phyloP scores from a whole-genome alignment of 176 grass and related monocot genomes.

The Rhipidocladum racemiflorum region DNA sequence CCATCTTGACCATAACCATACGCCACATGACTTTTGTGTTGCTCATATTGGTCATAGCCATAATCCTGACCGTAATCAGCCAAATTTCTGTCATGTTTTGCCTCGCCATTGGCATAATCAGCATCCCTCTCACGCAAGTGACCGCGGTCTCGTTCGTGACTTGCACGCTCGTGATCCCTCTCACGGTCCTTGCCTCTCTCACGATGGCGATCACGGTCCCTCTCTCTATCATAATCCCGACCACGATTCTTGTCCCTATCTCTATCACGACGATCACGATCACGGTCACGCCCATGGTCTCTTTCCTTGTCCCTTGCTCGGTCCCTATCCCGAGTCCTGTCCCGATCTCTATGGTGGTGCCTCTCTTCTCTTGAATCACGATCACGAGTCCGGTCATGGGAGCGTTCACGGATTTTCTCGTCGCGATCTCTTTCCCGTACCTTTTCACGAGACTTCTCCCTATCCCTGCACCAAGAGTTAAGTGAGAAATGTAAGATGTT shows the following conservation, averaged over 20 bases:
- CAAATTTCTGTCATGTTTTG: slow-evolving; percentile 58
- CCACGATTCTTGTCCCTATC: slow-evolving; percentile 67
- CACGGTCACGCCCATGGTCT: slow-evolving; percentile 63
- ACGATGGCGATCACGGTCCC: slow-evolving; percentile 53
- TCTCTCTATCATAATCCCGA: slow-evolving; percentile 56
- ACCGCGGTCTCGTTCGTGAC: slow-evolving; percentile 49
- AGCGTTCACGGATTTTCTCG: slow-evolving; percentile 51
- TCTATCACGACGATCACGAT: slow-evolving; percentile 46
- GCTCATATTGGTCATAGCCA: slow-evolving; percentile 50
- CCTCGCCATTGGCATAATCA: slow-evolving; percentile 48
- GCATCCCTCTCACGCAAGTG: slow-evolving; percentile 50
- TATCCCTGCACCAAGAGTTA: slow-evolving; percentile 36
- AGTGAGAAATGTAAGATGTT: not conserved
- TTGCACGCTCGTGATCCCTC: slow-evolving; percentile 50
- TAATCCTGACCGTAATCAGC: slow-evolving; percentile 47
- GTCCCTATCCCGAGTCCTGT: slow-evolving; percentile 54
- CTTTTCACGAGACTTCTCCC: slow-evolving; percentile 67
- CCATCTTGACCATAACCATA: slow-evolving; percentile 54
- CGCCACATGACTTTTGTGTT: slow-evolving; percentile 36
- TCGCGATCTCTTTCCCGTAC: slow-evolving; percentile 44
- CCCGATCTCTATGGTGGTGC: slow-evolving; percentile 59
- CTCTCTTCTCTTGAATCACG: slow-evolving; percentile 65
- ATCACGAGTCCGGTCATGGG: slow-evolving; percentile 61
- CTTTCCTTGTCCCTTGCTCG: slow-evolving; percentile 51
- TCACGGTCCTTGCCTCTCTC: slow-evolving; percentile 65